Conservation (phyloP, 1,139 yeast genomes). For the Kluyveromyces sp. region DNA sequence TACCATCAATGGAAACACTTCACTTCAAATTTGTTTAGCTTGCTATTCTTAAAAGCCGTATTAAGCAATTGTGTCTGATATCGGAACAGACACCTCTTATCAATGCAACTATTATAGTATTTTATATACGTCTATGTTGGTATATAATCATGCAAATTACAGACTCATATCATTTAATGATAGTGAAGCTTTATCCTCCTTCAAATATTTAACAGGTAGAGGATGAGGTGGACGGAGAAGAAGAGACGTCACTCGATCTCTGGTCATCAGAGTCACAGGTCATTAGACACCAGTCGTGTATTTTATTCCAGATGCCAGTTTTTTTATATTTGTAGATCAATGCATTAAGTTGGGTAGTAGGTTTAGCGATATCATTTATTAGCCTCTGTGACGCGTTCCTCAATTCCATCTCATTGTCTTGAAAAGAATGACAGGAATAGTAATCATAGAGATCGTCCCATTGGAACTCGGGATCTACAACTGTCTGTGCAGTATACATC, state of each 20-base stretch:
- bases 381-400: conserved; percentile 20
- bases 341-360: conserved; percentile 26
- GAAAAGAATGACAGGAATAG: conserved; percentile 67
- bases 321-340: conserved; percentile 21
- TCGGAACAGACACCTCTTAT: background rate
- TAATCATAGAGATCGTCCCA: conserved; percentile 78
- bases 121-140: background rate
- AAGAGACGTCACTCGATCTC: conserved; percentile 1
- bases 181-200: background rate
- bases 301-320: conserved; percentile 16
- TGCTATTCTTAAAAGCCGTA: background rate
- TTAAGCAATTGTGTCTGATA: background rate
- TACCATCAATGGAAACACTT: background rate
- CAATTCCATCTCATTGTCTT: conserved; percentile 18
- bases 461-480: conserved; percentile 41
- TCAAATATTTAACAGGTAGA: background rate
- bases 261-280: background rate
- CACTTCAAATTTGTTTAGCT: background rate
- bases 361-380: conserved; percentile 22
- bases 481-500: conserved; percentile 79
- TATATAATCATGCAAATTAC: background rate
- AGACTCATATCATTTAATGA: background rate
- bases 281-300: conserved; percentile 16
- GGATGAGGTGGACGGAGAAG: conserved; percentile 4
- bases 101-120: background rate